Base-by-base conservation (phyloP, 2,329 filamentous ascomycete genomes). In the Chaetomium strumarium region DNA sequence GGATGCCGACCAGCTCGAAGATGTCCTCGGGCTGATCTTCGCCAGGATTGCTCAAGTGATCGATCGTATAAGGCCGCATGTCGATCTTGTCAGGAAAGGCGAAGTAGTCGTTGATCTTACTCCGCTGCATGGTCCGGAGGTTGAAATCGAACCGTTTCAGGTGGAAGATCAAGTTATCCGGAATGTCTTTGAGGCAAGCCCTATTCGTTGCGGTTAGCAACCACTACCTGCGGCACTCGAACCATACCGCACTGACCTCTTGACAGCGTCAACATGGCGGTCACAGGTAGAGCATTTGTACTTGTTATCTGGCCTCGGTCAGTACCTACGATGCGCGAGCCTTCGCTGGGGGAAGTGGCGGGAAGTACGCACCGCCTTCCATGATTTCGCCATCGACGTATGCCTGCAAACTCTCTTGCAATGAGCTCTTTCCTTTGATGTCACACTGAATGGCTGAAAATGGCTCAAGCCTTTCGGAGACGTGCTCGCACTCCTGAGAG, bases 401-500 rank as follows among this genome's bases (percentile, higher is more conserved):
- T n/a, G 92, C 90, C 61, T 90, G 84, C 13, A 99, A 75, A 64
- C 93, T 97, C 60, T 96, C 90, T 62, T 89, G 77, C 1, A 99
- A 78, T 31, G 77, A 86, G 19, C 75, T 77, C 70, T 96, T 97
- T 47, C 92, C 92, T 67, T 96, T 95, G 64, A 99, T 95, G 62
- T 96, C 91, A 66, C 93, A 95, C 62, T 96, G 91, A 50, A 99
- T 90, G 5, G 92, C 91, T 13, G 90, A 95, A 66, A 97, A 97
- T 0, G 88, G 85, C 66, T 99, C 93, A 2, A 90, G 77, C 14
- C 87, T 79, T 66, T 96, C 91, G 0, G 93, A 99, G 5, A 99
- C 87, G 68, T 99, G 93, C 46, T 88, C 76, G 63, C 93, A 99
- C 67, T 96, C 90, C 63, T 92, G 92, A 0, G 91, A 96, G 68